Conservation (phyloP, 2,329 filamentous ascomycete species). For the Aspergillus arachidicola region DNA sequence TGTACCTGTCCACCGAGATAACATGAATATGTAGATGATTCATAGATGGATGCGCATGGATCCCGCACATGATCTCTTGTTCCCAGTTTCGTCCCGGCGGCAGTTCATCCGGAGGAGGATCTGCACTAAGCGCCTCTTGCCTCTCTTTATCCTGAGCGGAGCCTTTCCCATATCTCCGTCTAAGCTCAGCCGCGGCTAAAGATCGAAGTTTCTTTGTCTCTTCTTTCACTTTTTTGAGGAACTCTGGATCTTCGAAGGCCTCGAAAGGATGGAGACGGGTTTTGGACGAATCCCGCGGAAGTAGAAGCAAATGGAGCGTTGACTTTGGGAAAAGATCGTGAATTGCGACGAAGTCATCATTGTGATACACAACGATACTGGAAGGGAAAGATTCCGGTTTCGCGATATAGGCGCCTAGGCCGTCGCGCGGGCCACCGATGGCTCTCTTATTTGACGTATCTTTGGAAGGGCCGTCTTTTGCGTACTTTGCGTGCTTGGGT, state of each 20-base stretch:
- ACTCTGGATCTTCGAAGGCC: slow-evolving; percentile 70
- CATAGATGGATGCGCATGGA: slow-evolving; percentile 91
- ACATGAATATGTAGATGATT: slow-evolving; percentile 89
- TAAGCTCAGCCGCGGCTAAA: slow-evolving; percentile 74
- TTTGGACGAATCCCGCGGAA: slow-evolving; percentile 69
- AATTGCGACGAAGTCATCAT: slow-evolving; percentile 73
- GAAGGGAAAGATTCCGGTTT: slow-evolving; percentile 63
- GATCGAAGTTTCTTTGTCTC: slow-evolving; percentile 64
- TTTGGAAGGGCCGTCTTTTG: slow-evolving; percentile 19
- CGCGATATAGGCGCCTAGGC: slow-evolving; percentile 67
- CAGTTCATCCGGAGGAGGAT: slow-evolving; percentile 52
- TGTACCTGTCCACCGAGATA: slow-evolving; percentile 76
- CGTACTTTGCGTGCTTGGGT: slow-evolving; percentile 41
- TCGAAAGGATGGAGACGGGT: slow-evolving; percentile 73
- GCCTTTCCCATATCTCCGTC: slow-evolving; percentile 64
- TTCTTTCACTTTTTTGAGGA: slow-evolving; percentile 64
- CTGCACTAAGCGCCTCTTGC: slow-evolving; percentile 65
- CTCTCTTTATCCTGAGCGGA: slow-evolving; percentile 67
- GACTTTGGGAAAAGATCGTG: slow-evolving; percentile 86
- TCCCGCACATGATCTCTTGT: slow-evolving; percentile 71
- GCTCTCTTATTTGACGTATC: slow-evolving; percentile 22
- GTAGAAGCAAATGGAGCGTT: slow-evolving; percentile 80
- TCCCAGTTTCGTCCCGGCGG: slow-evolving; percentile 79
- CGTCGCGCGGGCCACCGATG: slow-evolving; percentile 57
- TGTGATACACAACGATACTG: slow-evolving; percentile 65